phyloP scores from a whole-genome alignment of 164 flowering plant species.

The Macadamia integrifolia region DNA sequence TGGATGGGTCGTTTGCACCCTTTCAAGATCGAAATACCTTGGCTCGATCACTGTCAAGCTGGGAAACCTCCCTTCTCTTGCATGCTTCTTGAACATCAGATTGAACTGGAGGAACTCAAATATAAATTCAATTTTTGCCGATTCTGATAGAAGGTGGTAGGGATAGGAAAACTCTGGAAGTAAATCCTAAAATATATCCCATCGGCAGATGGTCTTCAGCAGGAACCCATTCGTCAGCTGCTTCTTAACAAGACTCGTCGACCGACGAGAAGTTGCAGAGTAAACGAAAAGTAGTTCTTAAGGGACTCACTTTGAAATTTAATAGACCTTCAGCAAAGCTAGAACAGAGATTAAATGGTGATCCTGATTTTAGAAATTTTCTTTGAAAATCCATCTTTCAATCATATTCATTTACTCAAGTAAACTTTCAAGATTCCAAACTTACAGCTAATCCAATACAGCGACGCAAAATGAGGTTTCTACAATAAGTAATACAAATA shows the following conservation, averaged over 20 bases:
- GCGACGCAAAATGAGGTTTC: not conserved
- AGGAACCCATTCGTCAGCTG: constrained; percentile 73
- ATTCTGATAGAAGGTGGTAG: constrained; percentile 68
- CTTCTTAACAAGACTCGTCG: constrained; percentile 69
- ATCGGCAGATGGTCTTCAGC: constrained; percentile 80
- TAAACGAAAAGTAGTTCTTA: constrained; percentile 48
- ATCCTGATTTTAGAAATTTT: too few relatives aligned
- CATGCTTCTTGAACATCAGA: constrained; percentile 67
- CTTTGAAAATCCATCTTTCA: too few relatives aligned
- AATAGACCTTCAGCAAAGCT: too few relatives aligned
- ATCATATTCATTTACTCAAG: too few relatives aligned
- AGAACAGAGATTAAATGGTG: too few relatives aligned
- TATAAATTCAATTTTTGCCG: constrained; percentile 69
- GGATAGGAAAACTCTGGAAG: constrained; percentile 62
- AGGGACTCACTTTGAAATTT: too few relatives aligned
- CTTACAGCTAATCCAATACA: too few relatives aligned
- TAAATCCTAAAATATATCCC: constrained; percentile 65
- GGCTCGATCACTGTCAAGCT: constrained; percentile 84
- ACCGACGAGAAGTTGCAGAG: constrained; percentile 90
- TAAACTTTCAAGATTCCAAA: too few relatives aligned
- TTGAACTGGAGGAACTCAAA: constrained; percentile 64
- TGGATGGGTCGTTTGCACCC: constrained; percentile 76
- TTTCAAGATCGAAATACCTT: constrained; percentile 69
- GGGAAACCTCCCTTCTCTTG: constrained; percentile 69
- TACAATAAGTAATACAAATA: constrained; percentile 9